Conservation (phyloP, 352 stramenopile genomes). For the Phytophthora lateralis region DNA sequence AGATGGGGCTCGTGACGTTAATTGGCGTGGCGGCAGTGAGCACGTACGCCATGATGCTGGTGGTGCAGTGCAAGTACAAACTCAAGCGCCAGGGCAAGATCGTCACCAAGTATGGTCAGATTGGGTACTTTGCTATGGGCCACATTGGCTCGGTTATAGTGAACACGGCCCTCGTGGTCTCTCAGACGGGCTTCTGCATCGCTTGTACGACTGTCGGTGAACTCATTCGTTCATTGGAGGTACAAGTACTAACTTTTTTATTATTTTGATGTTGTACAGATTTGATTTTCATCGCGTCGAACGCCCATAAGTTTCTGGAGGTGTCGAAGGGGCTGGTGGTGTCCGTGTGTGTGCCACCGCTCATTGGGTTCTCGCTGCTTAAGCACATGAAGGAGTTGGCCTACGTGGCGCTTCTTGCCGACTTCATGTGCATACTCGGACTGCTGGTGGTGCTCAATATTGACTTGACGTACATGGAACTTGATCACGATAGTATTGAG, state of each 20-base stretch:
- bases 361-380: conserved; percentile 85
- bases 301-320: conserved; percentile 77
- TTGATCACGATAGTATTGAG: conserved; percentile 58
- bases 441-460: conserved; percentile 84
- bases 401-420: conserved; percentile 88
- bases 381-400: conserved; percentile 89
- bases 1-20: conserved; percentile 68
- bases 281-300: conserved; percentile 92
- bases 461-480: conserved; percentile 78
- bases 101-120: conserved; percentile 85
- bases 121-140: conserved; percentile 84
- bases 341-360: conserved; percentile 58
- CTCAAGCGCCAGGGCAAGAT: conserved; percentile 52
- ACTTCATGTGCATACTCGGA: conserved; percentile 89
- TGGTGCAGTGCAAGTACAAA: conserved; percentile 84
- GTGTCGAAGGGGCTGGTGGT: conserved; percentile 63
- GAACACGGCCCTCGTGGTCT: conserved; percentile 86
- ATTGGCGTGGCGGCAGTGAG: conserved; percentile 56
- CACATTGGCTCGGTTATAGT: conserved; percentile 68
- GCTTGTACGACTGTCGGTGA: conserved; percentile 65
- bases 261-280: conserved; percentile 39
- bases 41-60: conserved; percentile 78
- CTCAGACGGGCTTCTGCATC: conserved; percentile 89
- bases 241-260: neutral
- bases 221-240: neutral